Conservation (phyloP, 2,329 filamentous ascomycete genomes). For the Colletotrichum ledebouriae region DNA sequence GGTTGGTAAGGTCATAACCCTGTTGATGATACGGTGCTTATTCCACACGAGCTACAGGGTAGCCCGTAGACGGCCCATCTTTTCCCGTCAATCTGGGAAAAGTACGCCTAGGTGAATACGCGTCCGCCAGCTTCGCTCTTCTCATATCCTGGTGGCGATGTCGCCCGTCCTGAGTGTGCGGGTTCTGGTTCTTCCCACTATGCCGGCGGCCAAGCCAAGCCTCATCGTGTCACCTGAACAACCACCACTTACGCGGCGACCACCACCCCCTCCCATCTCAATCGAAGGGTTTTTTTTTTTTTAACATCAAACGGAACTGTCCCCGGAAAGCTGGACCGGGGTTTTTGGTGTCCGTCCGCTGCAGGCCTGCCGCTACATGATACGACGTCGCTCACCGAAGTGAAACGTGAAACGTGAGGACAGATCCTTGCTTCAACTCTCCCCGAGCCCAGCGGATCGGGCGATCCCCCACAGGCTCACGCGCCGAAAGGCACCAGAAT, state of each 20-base stretch:
- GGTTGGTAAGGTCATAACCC: background rate
- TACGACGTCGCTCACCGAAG: slow-evolving; percentile 38
- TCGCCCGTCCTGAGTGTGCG: background rate
- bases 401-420: slow-evolving; percentile 42
- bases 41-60: slow-evolving; percentile 18
- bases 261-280: background rate
- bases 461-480: slow-evolving; percentile 26
- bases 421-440: slow-evolving; percentile 39
- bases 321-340: slow-evolving; percentile 11
- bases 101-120: background rate
- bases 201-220: slow-evolving; percentile 25
- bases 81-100: background rate
- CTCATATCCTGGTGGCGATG: background rate
- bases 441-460: slow-evolving; percentile 25
- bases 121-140: background rate
- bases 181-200: slow-evolving; percentile 12
- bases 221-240: slow-evolving; percentile 15
- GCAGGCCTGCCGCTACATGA: slow-evolving; percentile 24
- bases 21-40: slow-evolving; percentile 20
- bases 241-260: slow-evolving; percentile 2
- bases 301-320: slow-evolving; percentile 27
- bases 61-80: slow-evolving; percentile 11
- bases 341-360: slow-evolving; percentile 13
- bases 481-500: background rate
- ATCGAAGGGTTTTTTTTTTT: background rate